A percentile compares a stretch with the other conserved stretches of the same genome.
Evolutionary conservation across 2,329 filamentous ascomycete species (phyloP).

Genomic region (Venturia pyrina): DNA sequence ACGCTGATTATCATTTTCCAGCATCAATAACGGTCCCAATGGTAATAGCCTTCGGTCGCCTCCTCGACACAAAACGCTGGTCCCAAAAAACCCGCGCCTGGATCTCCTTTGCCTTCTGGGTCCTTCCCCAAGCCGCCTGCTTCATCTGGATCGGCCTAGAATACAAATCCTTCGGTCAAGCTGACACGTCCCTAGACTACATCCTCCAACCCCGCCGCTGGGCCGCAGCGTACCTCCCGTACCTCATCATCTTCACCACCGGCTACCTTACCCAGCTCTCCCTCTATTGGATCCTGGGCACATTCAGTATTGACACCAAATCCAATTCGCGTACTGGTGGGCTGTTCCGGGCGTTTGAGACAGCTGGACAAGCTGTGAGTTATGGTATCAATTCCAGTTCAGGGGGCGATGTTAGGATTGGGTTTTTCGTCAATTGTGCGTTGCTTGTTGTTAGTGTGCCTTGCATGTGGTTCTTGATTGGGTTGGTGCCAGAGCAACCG

Average conservation of each 20-base stretch:
- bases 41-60: neutral
- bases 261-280: neutral
- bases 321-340: neutral
- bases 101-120: constrained; percentile 3
- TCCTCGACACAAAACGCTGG: neutral
- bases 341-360: neutral
- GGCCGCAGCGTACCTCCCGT: neutral
- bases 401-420: neutral
- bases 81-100: neutral
- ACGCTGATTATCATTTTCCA: neutral
- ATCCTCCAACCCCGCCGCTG: neutral
- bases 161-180: neutral
- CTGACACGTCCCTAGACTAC: neutral
- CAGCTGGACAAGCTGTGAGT: neutral
- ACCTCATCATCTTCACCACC: neutral
- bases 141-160: neutral
- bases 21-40: neutral
- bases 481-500: neutral
- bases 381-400: neutral
- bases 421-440: neutral
- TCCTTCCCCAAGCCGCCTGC: neutral
- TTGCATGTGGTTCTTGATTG: constrained; percentile 1
- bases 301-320: neutral
- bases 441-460: neutral
- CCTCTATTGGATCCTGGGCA: neutral